Evolutionary conservation across 2,329 filamentous ascomycete species (phyloP), one percentile per base, ranked within the genome.

Genomic region (Venturia aucupariae): DNA sequence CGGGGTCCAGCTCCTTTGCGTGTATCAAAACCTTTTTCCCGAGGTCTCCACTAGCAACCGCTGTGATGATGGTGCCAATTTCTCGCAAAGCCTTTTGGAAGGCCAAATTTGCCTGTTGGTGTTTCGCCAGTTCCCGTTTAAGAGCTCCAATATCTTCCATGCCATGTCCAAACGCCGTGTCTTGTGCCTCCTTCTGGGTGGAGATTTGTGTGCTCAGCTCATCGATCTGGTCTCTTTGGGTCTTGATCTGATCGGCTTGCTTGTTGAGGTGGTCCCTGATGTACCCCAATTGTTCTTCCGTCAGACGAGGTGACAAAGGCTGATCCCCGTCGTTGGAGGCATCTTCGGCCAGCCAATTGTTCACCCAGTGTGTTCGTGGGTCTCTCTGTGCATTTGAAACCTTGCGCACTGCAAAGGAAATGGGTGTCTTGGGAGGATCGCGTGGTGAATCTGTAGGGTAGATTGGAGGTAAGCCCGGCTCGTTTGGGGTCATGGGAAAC

Each of bases 11-110:
- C 79, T 97, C 93, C 69, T 95, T 88, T 4, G 90, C 90, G 74
- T 97, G 94, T 75, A 97, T 95, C 72, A 93, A 86, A 68, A 97
- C 93, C 78, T 96, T 96, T 82, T 96, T 97, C 75, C 92, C 96
- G 67, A 97, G 82, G 74, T 97, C 93, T 77, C 93, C 93, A 71
- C 91, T 90, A 65, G 93, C 94, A 69, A 97, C 94, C 67, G 93
- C 92, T 27, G 94, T 97, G 71, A 97, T 90, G 70, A 99, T 97
- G 73, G 93, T 94, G 70, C 94, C 94, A 69, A 99, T 97, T 76
- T 99, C 94, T 68, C 92, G 86, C 41, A 99, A 80, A 13, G 94
- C 94, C 77, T 97, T 97, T 75, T 97, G 92, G 83, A 97, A 99
- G 70, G 94, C 95, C 76, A 96, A 87, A 76, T 99, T 99, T 73